Percentiles rank a stretch among this genome's conserved stretches.
These are phyloP conservation scores for Austroboletus festivus DNA, from an alignment of 768 basidiomycete species.

Conservation along the genomic window DNA sequence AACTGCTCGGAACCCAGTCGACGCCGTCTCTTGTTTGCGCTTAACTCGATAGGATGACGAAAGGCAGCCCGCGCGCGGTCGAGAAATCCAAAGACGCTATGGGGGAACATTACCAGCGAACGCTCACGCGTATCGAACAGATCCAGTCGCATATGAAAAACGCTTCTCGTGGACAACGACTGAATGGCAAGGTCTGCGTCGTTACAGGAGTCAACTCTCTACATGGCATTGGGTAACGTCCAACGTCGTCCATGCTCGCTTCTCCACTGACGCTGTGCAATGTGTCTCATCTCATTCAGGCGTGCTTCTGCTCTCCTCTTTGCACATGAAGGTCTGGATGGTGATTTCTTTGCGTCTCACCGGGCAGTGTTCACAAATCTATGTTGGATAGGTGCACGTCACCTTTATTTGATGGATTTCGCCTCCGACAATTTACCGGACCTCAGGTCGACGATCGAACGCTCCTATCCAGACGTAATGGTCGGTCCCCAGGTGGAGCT, in stretches of 20 bases:
- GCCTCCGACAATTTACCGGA: conserved; percentile 63
- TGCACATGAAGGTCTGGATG: conserved; percentile 68
- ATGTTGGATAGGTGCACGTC: conserved; percentile 56
- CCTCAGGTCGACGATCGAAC: conserved; percentile 65
- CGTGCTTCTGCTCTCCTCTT: conserved; percentile 70
- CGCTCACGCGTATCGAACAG: conserved; percentile 61
- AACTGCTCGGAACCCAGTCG: not conserved
- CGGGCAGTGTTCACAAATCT: conserved; percentile 3
- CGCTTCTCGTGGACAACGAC: conserved; percentile 49
- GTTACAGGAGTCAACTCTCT: conserved; percentile 86
- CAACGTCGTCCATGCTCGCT: conserved; percentile 6
- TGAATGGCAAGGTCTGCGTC: conserved; percentile 79
- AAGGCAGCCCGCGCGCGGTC: conserved; percentile 5
- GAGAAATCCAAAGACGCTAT: conserved; percentile 15
- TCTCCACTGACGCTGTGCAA: conserved; percentile 14
- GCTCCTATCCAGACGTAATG: conserved; percentile 74
- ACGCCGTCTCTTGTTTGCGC: not conserved
- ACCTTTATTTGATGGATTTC: conserved; percentile 76
- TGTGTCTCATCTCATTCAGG: conserved; percentile 36
- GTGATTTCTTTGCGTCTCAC: conserved; percentile 1
- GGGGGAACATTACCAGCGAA: conserved; percentile 58
- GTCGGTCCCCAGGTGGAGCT: conserved; percentile 34
- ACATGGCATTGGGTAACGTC: conserved; percentile 79
- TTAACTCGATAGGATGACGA: conserved; percentile 14
- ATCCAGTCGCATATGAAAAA: conserved; percentile 65